Evolutionary conservation across 768 basidiomycete genomes (phyloP).

Genomic region (Clathrus columnatus): DNA sequence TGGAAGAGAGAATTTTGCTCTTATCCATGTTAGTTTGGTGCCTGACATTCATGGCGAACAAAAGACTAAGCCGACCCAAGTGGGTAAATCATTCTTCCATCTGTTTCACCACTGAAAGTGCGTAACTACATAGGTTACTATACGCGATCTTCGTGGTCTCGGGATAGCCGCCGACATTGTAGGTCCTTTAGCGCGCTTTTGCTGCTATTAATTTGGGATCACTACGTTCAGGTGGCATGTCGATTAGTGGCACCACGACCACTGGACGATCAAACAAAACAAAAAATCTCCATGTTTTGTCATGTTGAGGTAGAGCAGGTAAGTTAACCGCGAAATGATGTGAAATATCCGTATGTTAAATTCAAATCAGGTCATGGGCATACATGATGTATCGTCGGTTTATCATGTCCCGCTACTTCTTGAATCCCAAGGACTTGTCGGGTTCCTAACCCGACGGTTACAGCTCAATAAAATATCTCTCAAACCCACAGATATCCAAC

Average conservation of each 20-base stretch:
- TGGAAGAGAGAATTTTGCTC: conserved; percentile 91
- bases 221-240: conserved; percentile 71
- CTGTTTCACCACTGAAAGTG: background rate
- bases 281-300: conserved; percentile 99
- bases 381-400: conserved; percentile 93
- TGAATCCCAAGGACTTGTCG: conserved; percentile 84
- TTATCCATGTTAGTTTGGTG: conserved; percentile 96
- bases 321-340: no score
- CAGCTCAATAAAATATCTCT: conserved; percentile 48
- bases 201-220: background rate
- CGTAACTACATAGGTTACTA: conserved; percentile 52
- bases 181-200: conserved; percentile 20
- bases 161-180: conserved; percentile 91
- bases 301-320: conserved; percentile 76
- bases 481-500: conserved; percentile 44
- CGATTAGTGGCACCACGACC: conserved; percentile 73
- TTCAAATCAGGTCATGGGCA: conserved; percentile 67
- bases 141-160: conserved; percentile 85
- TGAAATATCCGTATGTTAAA: no score
- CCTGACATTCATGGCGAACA: conserved; percentile 98
- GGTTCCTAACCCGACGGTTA: conserved; percentile 76
- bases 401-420: conserved; percentile 95
- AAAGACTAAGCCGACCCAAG: conserved; percentile 96
- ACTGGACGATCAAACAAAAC: conserved; percentile 77
- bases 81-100: background rate